phyloP scores from a whole-genome alignment of 2,329 filamentous ascomycete species.

The Calonectria hongkongensis region DNA sequence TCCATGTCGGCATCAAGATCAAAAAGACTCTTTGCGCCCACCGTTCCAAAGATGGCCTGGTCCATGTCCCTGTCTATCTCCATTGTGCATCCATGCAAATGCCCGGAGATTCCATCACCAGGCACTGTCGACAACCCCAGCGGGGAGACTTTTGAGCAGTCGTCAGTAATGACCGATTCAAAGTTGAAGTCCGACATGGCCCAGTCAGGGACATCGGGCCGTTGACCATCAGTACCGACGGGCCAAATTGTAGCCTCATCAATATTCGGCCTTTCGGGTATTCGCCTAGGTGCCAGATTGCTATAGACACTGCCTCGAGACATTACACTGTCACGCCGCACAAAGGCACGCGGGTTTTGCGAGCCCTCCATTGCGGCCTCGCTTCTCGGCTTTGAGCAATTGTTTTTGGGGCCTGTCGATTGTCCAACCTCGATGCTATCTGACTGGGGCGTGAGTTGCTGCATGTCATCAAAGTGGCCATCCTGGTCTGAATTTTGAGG shows the following conservation, averaged over 20 bases:
- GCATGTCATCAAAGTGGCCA: conserved; percentile 20
- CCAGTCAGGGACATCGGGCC: conserved; percentile 35
- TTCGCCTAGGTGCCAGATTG: neutral
- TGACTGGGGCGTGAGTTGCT: conserved; percentile 22
- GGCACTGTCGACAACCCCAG: neutral
- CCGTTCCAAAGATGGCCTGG: conserved; percentile 31
- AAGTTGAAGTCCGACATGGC: conserved; percentile 47
- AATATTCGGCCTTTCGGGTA: neutral
- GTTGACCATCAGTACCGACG: conserved; percentile 7
- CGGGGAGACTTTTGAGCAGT: conserved; percentile 22
- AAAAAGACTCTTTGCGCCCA: conserved; percentile 36
- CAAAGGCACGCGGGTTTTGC: neutral
- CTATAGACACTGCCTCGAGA: conserved; percentile 10
- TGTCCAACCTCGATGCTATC: conserved; percentile 14
- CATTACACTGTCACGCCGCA: conserved; percentile 7
- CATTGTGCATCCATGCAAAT: neutral
- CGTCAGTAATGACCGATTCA: conserved; percentile 38
- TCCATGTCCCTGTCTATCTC: conserved; percentile 24
- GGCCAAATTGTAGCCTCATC: neutral
- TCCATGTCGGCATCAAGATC: conserved; percentile 42
- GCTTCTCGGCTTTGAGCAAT: neutral
- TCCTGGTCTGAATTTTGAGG: conserved; percentile 1
- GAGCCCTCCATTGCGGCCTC: neutral
- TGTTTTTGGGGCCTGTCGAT: neutral
- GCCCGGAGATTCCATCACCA: conserved; percentile 18